Base-by-base conservation (phyloP, 2,329 filamentous ascomycete species). In the Aspergillus aculeatinus region DNA sequence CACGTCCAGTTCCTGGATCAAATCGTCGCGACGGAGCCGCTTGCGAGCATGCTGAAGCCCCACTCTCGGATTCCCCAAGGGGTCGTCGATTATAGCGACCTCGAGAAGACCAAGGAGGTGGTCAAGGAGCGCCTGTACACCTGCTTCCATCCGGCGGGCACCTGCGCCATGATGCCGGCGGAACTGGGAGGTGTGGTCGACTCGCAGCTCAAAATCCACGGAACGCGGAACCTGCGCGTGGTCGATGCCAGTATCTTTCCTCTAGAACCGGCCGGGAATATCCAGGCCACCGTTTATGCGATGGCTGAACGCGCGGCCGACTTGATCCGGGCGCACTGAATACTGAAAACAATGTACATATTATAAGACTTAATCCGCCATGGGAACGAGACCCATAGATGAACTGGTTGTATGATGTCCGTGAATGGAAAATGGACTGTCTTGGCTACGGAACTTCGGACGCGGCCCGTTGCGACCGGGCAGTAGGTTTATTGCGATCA, bases 231-330 rank as follows among this genome's bases (percentile, higher is more conserved):
- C 25, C 55, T 29, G 27, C 65, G 75, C 4, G 70, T 77, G 4
- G 72, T 74, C 10, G 75, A 76, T 54, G 73, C 74, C 2, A 74
- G 71, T 62, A 63, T 74, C 14, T 69, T 76, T 31, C 74, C 74
- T 1, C 63, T 77, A 27, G 63, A 76, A 42, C 72, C 73, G 6
- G 65, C 70, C 14, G 74, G 72, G 2, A 75, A 78, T 66, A 72
- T 77, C 16, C 71, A 75, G 63, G 67, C 71, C 9, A 71, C 72
- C 7, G 63, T 76, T n/a, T 80, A 75, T 70, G 70, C 71, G 4
- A 65, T 74, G 23, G 73, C 70, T 0, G 72, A 75, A 61, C 70
- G 69, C 51, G 72, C 68, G 2, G 67, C 69, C 0, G 73, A 73
- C 63, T 54, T 73, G 11, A 70, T 72, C 39, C 49, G 52, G 21